Evolutionary conservation across 768 basidiomycete genomes (phyloP).

Genomic region (Kwoniella dejecticola): DNA sequence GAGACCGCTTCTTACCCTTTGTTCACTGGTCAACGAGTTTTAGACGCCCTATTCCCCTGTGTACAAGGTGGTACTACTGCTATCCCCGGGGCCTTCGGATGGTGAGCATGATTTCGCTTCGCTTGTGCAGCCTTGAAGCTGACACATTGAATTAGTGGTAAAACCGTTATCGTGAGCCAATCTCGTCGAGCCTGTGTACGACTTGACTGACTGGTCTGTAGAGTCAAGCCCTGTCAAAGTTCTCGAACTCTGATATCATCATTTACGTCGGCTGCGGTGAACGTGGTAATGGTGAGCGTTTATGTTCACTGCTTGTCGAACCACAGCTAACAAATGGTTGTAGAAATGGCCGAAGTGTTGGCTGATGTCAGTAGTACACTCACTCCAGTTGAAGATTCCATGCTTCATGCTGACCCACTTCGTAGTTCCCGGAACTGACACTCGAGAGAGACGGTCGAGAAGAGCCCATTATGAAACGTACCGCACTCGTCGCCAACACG

Average conservation of each 20-base stretch:
- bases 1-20: slow-evolving; percentile 88
- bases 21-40: slow-evolving; percentile 91
- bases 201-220: slow-evolving; percentile 2
- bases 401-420: slow-evolving; percentile 21
- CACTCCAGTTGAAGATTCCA: neutral
- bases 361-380: slow-evolving; percentile 73
- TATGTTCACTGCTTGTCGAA: slow-evolving; percentile 3
- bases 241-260: slow-evolving; percentile 98
- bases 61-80: slow-evolving; percentile 58
- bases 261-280: slow-evolving; percentile 99
- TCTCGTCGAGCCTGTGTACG: neutral
- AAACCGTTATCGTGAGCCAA: slow-evolving; percentile 97
- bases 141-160: slow-evolving; percentile 32
- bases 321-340: neutral
- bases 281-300: slow-evolving; percentile 70
- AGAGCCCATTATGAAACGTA: slow-evolving; percentile 99
- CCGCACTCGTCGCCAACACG: slow-evolving; percentile 96
- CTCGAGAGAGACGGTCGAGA: slow-evolving; percentile 87
- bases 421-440: slow-evolving; percentile 77
- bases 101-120: too few species aligned
- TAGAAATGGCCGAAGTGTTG: slow-evolving; percentile 79
- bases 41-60: slow-evolving; percentile 94
- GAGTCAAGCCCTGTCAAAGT: slow-evolving; percentile 82
- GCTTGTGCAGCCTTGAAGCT: too few species aligned
- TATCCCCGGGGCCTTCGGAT: slow-evolving; percentile 98